phyloP scores from a whole-genome alignment of 371 early-diverging fungal species.

The Syncephalastrum racemosum region DNA sequence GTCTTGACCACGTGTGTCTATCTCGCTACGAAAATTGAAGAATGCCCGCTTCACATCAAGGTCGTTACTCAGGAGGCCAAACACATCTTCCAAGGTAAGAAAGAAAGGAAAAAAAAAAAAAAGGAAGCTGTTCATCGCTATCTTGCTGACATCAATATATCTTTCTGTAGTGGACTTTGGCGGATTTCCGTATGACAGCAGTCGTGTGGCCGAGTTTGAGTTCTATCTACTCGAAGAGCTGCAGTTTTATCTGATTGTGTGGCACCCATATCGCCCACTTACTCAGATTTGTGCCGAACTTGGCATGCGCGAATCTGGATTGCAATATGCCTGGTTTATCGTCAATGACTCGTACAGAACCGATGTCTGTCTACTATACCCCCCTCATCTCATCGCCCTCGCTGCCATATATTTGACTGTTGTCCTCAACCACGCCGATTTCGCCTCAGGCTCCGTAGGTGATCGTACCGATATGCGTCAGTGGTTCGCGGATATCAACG shows the following conservation, averaged over 20 bases:
- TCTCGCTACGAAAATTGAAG: slow-evolving; percentile 88
- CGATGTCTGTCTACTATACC: slow-evolving; percentile 77
- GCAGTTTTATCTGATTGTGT: slow-evolving; percentile 82
- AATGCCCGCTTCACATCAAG: slow-evolving; percentile 85
- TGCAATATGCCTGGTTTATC: slow-evolving; percentile 82
- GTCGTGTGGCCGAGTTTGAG: slow-evolving; percentile 87
- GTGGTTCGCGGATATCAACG: slow-evolving; percentile 78
- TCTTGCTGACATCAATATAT: slow-evolving; percentile 3
- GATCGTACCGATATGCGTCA: slow-evolving; percentile 61
- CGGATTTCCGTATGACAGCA: slow-evolving; percentile 71
- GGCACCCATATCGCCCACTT: slow-evolving; percentile 85
- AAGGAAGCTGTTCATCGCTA: background rate
- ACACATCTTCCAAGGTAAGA: slow-evolving; percentile 56
- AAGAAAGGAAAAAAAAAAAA: background rate
- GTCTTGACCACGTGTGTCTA: slow-evolving; percentile 82
- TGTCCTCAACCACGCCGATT: slow-evolving; percentile 57
- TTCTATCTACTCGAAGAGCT: slow-evolving; percentile 88
- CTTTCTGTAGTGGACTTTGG: slow-evolving; percentile 37
- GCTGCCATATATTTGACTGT: slow-evolving; percentile 78
- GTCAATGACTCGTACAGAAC: slow-evolving; percentile 83
- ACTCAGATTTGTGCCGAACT: slow-evolving; percentile 59
- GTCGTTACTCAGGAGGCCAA: slow-evolving; percentile 73
- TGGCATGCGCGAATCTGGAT: slow-evolving; percentile 57
- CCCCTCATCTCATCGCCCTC: slow-evolving; percentile 86
- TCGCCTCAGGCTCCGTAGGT: slow-evolving; percentile 45